Conservation (phyloP, 1,139 yeast species). For the Candida freyschussii region DNA sequence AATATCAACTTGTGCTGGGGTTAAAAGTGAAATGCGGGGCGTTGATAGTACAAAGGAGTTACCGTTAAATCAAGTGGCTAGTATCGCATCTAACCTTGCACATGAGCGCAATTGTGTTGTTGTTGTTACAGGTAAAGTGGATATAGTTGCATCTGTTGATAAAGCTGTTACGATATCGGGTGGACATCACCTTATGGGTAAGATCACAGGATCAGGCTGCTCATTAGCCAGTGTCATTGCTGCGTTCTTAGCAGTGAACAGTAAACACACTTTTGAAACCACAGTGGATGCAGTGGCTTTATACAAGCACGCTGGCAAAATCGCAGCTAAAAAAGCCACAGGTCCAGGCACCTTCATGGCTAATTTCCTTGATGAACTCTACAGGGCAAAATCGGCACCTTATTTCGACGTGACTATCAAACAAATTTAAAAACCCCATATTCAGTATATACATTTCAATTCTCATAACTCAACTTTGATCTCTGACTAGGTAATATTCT, state of each 20-base stretch:
- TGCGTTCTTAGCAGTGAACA: conserved; percentile 47
- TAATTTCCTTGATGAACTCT: conserved; percentile 3
- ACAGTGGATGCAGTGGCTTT: conserved; percentile 38
- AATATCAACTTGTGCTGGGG: conserved; percentile 45
- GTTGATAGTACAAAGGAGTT: conserved; percentile 46
- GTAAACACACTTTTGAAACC: conserved; percentile 39
- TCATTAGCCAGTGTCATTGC: conserved; percentile 74
- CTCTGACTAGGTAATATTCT: conserved; percentile 57
- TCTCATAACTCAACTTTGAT: conserved; percentile 38
- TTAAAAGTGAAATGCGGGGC: conserved; percentile 56
- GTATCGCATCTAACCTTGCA: conserved; percentile 52
- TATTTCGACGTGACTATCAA: neutral
- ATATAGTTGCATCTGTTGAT: conserved; percentile 42
- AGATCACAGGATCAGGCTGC: conserved; percentile 88
- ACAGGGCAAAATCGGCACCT: conserved; percentile 8
- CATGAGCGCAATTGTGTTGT: conserved; percentile 54
- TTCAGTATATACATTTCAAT: no score
- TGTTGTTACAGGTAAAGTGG: conserved; percentile 61
- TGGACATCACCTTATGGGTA: conserved; percentile 64
- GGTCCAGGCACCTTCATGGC: conserved; percentile 4
- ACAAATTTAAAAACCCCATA: neutral
- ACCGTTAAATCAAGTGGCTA: conserved; percentile 25
- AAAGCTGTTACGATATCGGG: conserved; percentile 33
- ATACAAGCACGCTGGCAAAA: conserved; percentile 3
- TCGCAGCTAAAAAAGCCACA: neutral